A percentile compares a stretch with the other conserved stretches of the same genome.
phyloP scores from a whole-genome alignment of 805 yeast species.

The Teunomyces aglyptinius region DNA sequence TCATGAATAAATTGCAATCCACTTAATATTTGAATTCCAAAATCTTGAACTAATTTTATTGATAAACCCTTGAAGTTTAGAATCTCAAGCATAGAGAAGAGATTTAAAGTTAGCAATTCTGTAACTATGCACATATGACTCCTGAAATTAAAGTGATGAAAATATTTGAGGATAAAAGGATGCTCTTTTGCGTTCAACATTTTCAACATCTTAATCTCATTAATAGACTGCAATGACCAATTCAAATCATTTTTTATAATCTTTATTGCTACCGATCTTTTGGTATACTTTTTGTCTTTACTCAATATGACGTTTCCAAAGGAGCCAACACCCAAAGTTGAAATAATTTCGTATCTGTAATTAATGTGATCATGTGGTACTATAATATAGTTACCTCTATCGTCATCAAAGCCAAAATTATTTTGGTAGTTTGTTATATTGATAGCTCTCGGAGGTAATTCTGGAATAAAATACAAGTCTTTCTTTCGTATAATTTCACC shows the following conservation, averaged over 20 bases:
- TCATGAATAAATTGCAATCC: conserved; percentile 63
- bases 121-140: conserved; percentile 81
- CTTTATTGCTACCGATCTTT: conserved; percentile 65
- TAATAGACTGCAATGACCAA: conserved; percentile 74
- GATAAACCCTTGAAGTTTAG: conserved; percentile 51
- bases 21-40: conserved; percentile 54
- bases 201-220: conserved; percentile 69
- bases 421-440: conserved; percentile 38
- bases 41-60: conserved; percentile 35
- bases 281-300: conserved; percentile 55
- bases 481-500: conserved; percentile 55
- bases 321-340: conserved; percentile 70
- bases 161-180: conserved; percentile 31
- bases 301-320: conserved; percentile 78
- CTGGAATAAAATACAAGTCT: conserved; percentile 52
- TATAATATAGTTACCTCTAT: conserved; percentile 57
- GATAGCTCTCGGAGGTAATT: conserved; percentile 19
- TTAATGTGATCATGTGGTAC: conserved; percentile 67
- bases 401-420: conserved; percentile 75
- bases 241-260: conserved; percentile 70
- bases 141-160: conserved; percentile 73
- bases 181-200: conserved; percentile 31
- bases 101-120: conserved; percentile 65
- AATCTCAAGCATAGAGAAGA: conserved; percentile 58
- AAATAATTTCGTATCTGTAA: conserved; percentile 64